Evolutionary conservation across 164 flowering plant species (phyloP), one percentile per base, ranked within the genome.

Genomic region (Aristolochia californica): DNA sequence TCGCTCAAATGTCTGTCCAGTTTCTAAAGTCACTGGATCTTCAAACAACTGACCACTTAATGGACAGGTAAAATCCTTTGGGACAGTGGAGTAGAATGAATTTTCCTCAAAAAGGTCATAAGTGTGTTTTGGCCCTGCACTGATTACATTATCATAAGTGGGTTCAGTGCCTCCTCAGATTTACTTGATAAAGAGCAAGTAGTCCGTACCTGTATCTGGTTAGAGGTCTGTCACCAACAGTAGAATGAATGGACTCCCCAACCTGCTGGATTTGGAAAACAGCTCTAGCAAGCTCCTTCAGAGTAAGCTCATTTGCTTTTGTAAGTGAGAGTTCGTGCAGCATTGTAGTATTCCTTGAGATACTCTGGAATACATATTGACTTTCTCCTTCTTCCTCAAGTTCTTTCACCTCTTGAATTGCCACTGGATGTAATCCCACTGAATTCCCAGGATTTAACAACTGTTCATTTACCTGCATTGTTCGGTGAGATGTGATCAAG

Each of bases 1-100:
- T 30, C 78, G 65, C 63, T 87, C 95, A 71, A 80, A 84, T 17
- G 85, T 82, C 69, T 84, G 80, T 58, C 95, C 91, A 54, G 87
- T 84, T 65, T 84, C 91, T 11, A 87, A 61, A 20, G 91, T 87
- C 61, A 84, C 87, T 8, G 91, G 95, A 27, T 84, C 84, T 66
- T 80, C 81, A 71, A 82, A 78, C 64, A 84, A 53, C 68, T 70
- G 69, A 47, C 81, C 81, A 34, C 79, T 83, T 34, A 87, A 51
- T 56, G 95, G 91, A 65, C 95, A 87, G 26, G 74, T 62, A 57
- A 82, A 84, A 24, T 81, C 84, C 55, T 69, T 64, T 3, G 85
- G 84, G 30, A 74, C 72, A 64, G 69, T 75, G 17, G 74, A 59
- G 70, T 69, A 70, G 57, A 60, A 67, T 11, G 72, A 62, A 61